phyloP scores from a whole-genome alignment of 2,329 filamentous ascomycete genomes.

The Pyricularia sp. region DNA sequence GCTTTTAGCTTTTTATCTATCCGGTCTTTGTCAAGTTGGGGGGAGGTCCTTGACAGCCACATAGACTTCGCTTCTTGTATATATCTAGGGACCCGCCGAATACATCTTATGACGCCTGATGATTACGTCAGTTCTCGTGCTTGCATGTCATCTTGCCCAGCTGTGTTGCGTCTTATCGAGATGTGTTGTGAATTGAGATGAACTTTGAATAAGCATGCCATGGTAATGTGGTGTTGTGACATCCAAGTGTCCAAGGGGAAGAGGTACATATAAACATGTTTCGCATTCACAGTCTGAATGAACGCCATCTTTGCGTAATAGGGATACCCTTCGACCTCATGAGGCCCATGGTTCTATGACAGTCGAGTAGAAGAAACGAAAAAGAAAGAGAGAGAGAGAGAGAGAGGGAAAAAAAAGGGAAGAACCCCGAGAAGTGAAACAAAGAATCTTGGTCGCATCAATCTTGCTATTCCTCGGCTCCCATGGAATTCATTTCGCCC shows the following conservation, averaged over 20 bases:
- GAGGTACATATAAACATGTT: too few species aligned
- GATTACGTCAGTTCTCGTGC: neutral
- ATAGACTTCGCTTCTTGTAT: conserved; percentile 6
- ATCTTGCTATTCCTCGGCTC: neutral
- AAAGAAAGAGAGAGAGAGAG: too few species aligned
- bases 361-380: too few species aligned
- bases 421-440: neutral
- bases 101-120: neutral
- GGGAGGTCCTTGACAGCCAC: neutral
- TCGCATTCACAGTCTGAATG: too few species aligned
- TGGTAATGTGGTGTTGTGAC: too few species aligned
- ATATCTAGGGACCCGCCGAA: conserved; percentile 3
- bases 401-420: neutral
- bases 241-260: too few species aligned
- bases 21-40: neutral
- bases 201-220: neutral
- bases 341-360: too few species aligned
- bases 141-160: neutral
- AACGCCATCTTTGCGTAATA: too few species aligned
- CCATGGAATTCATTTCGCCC: neutral
- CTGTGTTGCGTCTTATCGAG: neutral
- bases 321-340: too few species aligned
- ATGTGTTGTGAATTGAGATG: neutral
- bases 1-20: neutral
- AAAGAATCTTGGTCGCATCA: neutral